Base-by-base conservation (phyloP, 331 rosid genomes). In the Phaseolus coccineus region DNA sequence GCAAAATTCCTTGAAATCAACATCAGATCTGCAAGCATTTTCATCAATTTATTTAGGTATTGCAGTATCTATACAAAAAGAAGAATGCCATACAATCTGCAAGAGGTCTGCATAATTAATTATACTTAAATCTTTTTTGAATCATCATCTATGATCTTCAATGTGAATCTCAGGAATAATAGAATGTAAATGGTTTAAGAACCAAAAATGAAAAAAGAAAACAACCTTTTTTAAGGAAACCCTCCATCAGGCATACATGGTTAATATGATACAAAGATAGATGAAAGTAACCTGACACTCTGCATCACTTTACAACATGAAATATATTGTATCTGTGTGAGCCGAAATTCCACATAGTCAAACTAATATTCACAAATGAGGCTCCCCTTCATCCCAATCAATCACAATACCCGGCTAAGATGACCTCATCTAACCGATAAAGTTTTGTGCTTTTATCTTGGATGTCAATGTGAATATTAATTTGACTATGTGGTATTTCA, bases 1-100 rank as follows among this genome's bases (percentile, higher is more conserved):
- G 89, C 98, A 92, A 87, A 92, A 94, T 80, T 94, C 98, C 87
- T 90, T 95, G 92, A 95, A 95, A 87, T 90, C 97, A 80, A 84
- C 83, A 85, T 95, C 94, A 27, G 87, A 85, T 88, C 97, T 94
- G 97, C 91, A 85, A 67, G 74, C 46, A 66, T 31, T 51, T 85
- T 28, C 50, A 59, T 83, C 69, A 71, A 70, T 51, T 33, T 74
- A 57, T 44, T 61, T 46, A 44, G 12, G 62, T 46, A 81, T 47
- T 22, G 53, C 52, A 22, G 59, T 74, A 51, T 68, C 62, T 44
- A 52, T 77, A 78, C 42, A 52, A 65, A 10, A 67, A 77, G 5
- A 66, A n/a, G 31, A 42, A 53, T 11, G 74, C 24, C 58, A 65
- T 22, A 52, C 35, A 6, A 39, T 73, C 31, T n/a, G 74, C 75